Percentiles rank a stretch among this genome's conserved stretches.
These are phyloP conservation scores for Sanghuangporus weigelae DNA, from an alignment of 1,284 basidiomycete species.

Conservation along the genomic window DNA sequence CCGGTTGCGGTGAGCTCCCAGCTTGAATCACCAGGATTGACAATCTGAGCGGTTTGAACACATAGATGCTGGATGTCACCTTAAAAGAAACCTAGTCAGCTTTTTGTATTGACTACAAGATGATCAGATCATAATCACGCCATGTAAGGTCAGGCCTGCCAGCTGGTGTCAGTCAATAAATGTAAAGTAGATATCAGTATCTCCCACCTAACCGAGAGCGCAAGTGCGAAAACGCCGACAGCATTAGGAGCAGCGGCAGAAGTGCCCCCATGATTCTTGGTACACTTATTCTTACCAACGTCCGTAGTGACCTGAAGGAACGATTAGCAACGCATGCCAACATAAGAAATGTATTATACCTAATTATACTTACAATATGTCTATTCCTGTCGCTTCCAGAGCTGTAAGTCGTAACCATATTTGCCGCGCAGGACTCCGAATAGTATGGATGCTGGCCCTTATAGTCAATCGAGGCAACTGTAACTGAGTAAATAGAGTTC, in stretches of 20 bases:
- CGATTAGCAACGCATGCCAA: conserved; percentile 17
- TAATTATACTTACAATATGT: conserved; percentile 65
- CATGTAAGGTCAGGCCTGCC: conserved; percentile 86
- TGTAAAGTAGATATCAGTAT: neutral
- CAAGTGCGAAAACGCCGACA: conserved; percentile 86
- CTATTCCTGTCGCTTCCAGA: conserved; percentile 78
- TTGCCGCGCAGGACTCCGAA: conserved; percentile 95
- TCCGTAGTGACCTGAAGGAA: conserved; percentile 84
- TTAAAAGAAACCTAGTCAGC: neutral
- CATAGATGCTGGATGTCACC: conserved; percentile 88
- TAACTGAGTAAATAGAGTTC: conserved; percentile 95
- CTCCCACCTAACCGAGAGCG: conserved; percentile 74
- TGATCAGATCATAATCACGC: conserved; percentile 39
- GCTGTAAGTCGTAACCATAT: conserved; percentile 94
- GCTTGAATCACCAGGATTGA: conserved; percentile 89
- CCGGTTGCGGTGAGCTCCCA: conserved; percentile 88
- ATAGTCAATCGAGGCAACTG: conserved; percentile 90
- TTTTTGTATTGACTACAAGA: neutral
- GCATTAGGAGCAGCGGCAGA: conserved; percentile 98
- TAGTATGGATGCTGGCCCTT: conserved; percentile 95
- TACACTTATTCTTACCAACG: conserved; percentile 81
- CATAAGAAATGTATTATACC: no score
- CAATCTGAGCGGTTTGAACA: conserved; percentile 70
- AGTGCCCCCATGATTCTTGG: conserved; percentile 90
- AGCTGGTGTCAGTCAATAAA: neutral